Evolutionary conservation across 306 rosid genomes (phyloP).

Genomic region (Lathyrus aphaca): DNA sequence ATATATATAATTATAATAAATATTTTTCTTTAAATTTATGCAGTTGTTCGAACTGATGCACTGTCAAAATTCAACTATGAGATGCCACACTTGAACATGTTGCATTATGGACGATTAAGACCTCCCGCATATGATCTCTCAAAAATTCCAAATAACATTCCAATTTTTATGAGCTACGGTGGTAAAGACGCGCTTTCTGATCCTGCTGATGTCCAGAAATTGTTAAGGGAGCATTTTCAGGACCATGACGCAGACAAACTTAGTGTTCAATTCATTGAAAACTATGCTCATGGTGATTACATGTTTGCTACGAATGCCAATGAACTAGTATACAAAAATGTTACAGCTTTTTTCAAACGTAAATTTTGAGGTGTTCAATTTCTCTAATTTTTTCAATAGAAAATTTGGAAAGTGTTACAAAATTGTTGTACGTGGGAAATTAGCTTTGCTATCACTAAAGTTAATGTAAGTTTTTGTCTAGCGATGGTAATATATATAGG

Average conservation of each 20-base stretch:
- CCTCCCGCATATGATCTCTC: constrained; percentile 75
- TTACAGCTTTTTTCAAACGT: constrained; percentile 51
- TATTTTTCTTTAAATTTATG: background rate
- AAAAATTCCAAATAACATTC: constrained; percentile 61
- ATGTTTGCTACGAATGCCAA: constrained; percentile 65
- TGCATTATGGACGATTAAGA: constrained; percentile 42
- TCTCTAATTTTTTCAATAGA: background rate
- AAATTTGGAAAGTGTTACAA: background rate
- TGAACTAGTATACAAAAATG: constrained; percentile 48
- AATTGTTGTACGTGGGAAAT: background rate
- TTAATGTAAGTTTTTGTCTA: too few relatives aligned
- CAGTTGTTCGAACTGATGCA: constrained; percentile 47
- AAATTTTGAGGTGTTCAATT: constrained; percentile 26
- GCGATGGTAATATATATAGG: too few relatives aligned
- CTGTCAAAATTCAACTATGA: constrained; percentile 61
- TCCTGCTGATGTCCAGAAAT: constrained; percentile 44
- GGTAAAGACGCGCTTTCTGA: constrained; percentile 72
- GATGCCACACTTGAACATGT: constrained; percentile 14
- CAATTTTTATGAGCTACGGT: constrained; percentile 75
- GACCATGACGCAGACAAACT: constrained; percentile 62
- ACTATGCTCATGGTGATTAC: constrained; percentile 71
- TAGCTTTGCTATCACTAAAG: background rate
- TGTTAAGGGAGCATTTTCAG: constrained; percentile 48
- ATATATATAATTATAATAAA: background rate
- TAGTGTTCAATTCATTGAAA: constrained; percentile 54